Percentiles rank a stretch among this genome's conserved stretches.
Evolutionary conservation across 768 basidiomycete genomes (phyloP).

Genomic region (Amanita subjunquillea): DNA sequence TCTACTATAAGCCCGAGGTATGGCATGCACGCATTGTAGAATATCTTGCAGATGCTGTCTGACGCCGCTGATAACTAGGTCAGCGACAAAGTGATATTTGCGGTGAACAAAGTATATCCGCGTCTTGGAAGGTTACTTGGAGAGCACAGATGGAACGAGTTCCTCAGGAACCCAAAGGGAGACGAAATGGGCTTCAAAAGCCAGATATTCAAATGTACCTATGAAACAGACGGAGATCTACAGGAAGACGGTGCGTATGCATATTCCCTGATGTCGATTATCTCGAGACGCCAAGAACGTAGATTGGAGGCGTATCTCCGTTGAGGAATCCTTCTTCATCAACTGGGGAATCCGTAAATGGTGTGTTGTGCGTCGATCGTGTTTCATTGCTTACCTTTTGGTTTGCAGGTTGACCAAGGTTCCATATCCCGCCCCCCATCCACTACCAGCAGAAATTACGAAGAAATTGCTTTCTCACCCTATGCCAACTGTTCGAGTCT

Average conservation of each 20-base stretch:
- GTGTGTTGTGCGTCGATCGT: constrained; percentile 15
- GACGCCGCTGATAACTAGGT: constrained; percentile 17
- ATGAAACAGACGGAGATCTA: constrained; percentile 28
- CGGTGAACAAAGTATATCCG: constrained; percentile 28
- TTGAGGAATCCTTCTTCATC: constrained; percentile 32
- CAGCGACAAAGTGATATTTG: constrained; percentile 37
- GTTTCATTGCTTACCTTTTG: not conserved
- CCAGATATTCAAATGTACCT: constrained; percentile 33
- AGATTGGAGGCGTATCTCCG: constrained; percentile 43
- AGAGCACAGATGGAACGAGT: constrained; percentile 39
- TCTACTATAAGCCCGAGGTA: constrained; percentile 39
- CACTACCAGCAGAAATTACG: not conserved
- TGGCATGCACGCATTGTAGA: not conserved
- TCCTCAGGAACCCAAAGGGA: constrained; percentile 26
- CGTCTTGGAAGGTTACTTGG: constrained; percentile 31
- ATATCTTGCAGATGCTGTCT: not conserved
- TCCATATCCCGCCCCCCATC: not conserved
- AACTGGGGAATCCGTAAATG: constrained; percentile 22
- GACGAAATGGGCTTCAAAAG: constrained; percentile 27
- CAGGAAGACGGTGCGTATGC: constrained; percentile 37
- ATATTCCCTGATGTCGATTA: not conserved
- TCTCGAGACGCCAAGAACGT: not conserved
- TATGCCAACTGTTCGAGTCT: not conserved
- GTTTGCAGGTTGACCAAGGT: not conserved
- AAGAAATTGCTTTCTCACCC: not conserved